phyloP scores from a whole-genome alignment of 2,329 filamentous ascomycete species.

The Colletotrichum tabaci region DNA sequence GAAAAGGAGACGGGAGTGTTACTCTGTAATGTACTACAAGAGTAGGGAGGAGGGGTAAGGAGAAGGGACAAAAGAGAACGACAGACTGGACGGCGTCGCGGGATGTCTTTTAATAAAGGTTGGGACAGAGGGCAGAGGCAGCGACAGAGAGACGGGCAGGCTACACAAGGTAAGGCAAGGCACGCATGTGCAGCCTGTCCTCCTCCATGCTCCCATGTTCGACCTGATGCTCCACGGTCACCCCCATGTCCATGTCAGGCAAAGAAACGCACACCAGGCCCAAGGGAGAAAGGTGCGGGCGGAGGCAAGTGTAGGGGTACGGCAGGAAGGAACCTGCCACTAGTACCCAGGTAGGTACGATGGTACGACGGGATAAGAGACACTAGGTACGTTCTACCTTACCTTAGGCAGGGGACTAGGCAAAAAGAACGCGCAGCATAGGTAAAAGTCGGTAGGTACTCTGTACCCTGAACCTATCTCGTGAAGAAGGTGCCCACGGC shows the following conservation, averaged over 20 bases:
- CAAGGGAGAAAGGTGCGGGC: conserved; percentile 7
- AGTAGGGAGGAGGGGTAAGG: conserved; percentile 13
- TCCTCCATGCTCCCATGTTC: neutral
- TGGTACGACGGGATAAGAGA: neutral
- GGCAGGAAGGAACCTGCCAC: conserved; percentile 9
- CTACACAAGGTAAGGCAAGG: neutral
- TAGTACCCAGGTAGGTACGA: too few relatives aligned
- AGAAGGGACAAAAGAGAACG: neutral
- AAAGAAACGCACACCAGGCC: conserved; percentile 17
- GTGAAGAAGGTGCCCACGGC: neutral
- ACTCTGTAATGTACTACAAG: conserved; percentile 31
- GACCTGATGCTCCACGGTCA: neutral
- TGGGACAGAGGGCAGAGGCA: conserved; percentile 4
- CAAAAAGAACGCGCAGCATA: neutral
- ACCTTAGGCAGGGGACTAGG: neutral
- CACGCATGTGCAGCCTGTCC: conserved; percentile 8
- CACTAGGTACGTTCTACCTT: too few relatives aligned
- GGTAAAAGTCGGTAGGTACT: too few relatives aligned
- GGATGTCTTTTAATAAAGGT: conserved; percentile 37
- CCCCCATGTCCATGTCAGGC: conserved; percentile 13
- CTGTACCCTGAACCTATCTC: neutral
- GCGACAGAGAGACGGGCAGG: neutral
- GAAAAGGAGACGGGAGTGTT: conserved; percentile 8
- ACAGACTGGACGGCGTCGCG: neutral
- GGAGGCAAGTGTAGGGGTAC: conserved; percentile 14